Evolutionary conservation across 2,329 filamentous ascomycete genomes (phyloP).

Genomic region (Claviceps sorghi): DNA sequence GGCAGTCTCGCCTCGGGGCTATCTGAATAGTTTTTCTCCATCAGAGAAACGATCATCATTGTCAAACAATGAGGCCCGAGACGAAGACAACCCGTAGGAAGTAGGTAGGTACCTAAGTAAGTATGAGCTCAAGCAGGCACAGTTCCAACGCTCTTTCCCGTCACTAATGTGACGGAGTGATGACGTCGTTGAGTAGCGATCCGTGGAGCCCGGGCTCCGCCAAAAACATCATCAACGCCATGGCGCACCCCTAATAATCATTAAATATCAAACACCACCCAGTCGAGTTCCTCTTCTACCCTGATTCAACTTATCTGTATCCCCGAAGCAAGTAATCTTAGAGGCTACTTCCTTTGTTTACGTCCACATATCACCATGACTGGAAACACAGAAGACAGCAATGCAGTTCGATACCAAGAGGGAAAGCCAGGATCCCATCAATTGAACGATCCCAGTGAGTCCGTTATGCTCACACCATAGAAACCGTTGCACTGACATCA

Average conservation of each 20-base stretch:
- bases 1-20: no score
- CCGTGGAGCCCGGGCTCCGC: constrained; percentile 12
- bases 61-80: not conserved
- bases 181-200: constrained; percentile 17
- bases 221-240: not conserved
- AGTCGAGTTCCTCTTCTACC: not conserved
- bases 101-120: no score
- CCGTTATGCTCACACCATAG: no score
- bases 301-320: not conserved
- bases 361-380: constrained; percentile 15
- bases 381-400: constrained; percentile 45
- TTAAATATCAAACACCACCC: not conserved
- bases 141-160: not conserved
- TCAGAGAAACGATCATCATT: not conserved
- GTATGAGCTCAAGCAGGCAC: not conserved
- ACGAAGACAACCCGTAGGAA: not conserved
- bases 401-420: constrained; percentile 49
- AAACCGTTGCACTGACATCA: not conserved
- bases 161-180: constrained; percentile 4
- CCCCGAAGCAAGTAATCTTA: not conserved
- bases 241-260: not conserved
- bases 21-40: not conserved
- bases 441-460: constrained; percentile 56
- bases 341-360: no score
- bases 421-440: constrained; percentile 56